These are phyloP conservation scores for Pinus albicaulis DNA, from an alignment of 75 land plant species.

Conservation along the genomic window DNA sequence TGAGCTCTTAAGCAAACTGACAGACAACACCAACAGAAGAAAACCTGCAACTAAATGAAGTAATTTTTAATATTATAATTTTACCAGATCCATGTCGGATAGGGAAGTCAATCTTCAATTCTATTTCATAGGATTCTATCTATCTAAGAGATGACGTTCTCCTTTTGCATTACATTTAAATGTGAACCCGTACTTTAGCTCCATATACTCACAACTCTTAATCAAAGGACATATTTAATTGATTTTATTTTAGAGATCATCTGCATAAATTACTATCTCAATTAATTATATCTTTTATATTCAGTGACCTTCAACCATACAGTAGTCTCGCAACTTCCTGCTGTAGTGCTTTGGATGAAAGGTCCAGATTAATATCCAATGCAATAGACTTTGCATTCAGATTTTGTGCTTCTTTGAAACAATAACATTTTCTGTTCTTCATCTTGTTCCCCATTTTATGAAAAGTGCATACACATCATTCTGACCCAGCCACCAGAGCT, in stretches of 20 bases:
- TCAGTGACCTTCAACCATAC: background rate
- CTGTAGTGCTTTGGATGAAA: background rate
- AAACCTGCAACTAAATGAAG: background rate
- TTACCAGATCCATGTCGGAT: background rate
- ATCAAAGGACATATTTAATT: background rate
- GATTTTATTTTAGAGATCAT: background rate
- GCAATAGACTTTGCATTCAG: background rate
- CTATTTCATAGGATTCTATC: background rate
- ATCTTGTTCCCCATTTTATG: too few relatives aligned
- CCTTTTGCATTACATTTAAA: background rate
- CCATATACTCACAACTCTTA: background rate
- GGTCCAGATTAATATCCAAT: background rate
- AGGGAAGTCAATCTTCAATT: background rate
- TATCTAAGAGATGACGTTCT: background rate
- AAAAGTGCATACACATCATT: too few relatives aligned
- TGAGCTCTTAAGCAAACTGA: background rate
- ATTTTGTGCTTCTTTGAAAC: background rate
- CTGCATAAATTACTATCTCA: background rate
- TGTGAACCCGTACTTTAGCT: background rate
- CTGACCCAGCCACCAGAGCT: too few relatives aligned
- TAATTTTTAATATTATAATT: background rate
- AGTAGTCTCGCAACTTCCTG: background rate
- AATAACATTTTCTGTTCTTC: background rate
- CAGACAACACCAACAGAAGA: background rate
- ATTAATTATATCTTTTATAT: background rate